Evolutionary conservation across 805 yeast species (phyloP).

Genomic region (Candida sithepensis): DNA sequence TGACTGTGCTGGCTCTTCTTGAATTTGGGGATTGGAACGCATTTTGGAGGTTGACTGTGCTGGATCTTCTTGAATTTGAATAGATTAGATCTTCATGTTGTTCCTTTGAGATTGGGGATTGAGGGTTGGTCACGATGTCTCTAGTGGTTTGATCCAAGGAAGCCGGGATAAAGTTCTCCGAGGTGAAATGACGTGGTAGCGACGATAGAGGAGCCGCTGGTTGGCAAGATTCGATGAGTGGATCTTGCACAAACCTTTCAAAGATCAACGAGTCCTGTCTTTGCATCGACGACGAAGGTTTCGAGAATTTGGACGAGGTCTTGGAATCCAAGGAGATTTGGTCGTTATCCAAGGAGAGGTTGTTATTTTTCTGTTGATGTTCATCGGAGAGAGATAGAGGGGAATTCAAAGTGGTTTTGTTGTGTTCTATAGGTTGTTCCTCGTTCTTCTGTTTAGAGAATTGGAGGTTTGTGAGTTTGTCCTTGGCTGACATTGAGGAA

Average conservation of each 20-base stretch:
- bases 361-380: slow-evolving; percentile 1
- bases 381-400: slow-evolving; percentile 21
- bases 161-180: slow-evolving; percentile 54
- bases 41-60: slow-evolving; percentile 47
- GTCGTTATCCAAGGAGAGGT: slow-evolving; percentile 16
- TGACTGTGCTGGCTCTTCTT: slow-evolving; percentile 52
- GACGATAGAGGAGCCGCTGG: slow-evolving; percentile 25
- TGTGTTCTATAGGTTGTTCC: slow-evolving; percentile 4
- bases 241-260: slow-evolving; percentile 66
- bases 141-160: slow-evolving; percentile 42
- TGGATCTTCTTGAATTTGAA: slow-evolving; percentile 45
- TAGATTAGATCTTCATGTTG: slow-evolving; percentile 43
- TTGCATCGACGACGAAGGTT: slow-evolving; percentile 7
- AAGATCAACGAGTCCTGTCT: slow-evolving; percentile 48
- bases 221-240: slow-evolving; percentile 30
- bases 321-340: slow-evolving; percentile 18
- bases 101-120: slow-evolving; percentile 1
- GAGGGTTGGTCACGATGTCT: slow-evolving; percentile 9
- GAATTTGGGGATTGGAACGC: slow-evolving; percentile 24
- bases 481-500: slow-evolving; percentile 5
- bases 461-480: slow-evolving; percentile 14
- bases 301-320: slow-evolving; percentile 4
- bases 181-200: slow-evolving; percentile 36
- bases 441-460: slow-evolving; percentile 7
- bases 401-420: slow-evolving; percentile 10